phyloP scores from a whole-genome alignment of 495 filamentous ascomycete species.

The Friedmanniomyces endolithicus region DNA sequence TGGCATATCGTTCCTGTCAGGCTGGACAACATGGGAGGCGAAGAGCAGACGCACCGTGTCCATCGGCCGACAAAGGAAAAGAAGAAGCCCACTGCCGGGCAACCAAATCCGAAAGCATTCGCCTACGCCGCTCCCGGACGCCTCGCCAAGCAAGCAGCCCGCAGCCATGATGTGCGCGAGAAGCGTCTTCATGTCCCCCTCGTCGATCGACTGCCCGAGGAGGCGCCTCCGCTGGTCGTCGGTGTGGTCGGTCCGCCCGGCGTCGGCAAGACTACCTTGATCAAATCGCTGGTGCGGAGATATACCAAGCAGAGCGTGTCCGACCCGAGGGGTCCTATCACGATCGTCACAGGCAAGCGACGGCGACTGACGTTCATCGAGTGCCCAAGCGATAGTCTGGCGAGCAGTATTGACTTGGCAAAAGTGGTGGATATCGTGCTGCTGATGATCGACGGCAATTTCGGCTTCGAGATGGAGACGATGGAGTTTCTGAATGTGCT shows the following conservation, averaged over 20 bases:
- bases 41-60: constrained; percentile 63
- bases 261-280: constrained; percentile 64
- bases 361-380: constrained; percentile 90
- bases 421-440: constrained; percentile 96
- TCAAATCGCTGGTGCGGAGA: constrained; percentile 84
- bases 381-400: constrained; percentile 84
- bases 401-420: constrained; percentile 86
- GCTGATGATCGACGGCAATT: constrained; percentile 96
- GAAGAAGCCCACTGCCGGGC: constrained; percentile 58
- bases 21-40: constrained; percentile 47
- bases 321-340: constrained; percentile 80
- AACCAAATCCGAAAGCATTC: constrained; percentile 81
- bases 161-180: constrained; percentile 94
- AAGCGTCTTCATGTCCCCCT: constrained; percentile 91
- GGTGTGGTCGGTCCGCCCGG: constrained; percentile 88
- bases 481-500: constrained; percentile 97
- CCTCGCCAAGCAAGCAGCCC: constrained; percentile 67
- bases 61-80: constrained; percentile 85
- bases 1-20: no score
- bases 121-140: constrained; percentile 74
- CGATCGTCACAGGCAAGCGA: constrained; percentile 85
- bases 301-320: constrained; percentile 93
- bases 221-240: constrained; percentile 86
- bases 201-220: constrained; percentile 87
- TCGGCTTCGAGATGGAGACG: constrained; percentile 98